A percentile compares a stretch with the other conserved stretches of the same genome.
Evolutionary conservation across 306 rosid species (phyloP).

Genomic region (Rosa lucieae): DNA sequence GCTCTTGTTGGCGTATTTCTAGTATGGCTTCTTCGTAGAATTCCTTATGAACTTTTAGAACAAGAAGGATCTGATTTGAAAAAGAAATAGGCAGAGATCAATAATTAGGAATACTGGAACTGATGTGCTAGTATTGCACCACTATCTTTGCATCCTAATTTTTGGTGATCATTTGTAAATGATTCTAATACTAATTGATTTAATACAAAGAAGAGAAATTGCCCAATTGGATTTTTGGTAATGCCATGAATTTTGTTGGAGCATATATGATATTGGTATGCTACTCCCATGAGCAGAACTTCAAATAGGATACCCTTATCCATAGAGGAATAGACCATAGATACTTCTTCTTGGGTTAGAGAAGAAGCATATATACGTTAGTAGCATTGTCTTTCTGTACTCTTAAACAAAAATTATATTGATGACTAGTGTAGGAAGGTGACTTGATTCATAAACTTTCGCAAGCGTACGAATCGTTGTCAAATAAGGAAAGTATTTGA

Average conservation of each 20-base stretch:
- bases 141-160: background rate
- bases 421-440: background rate
- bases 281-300: background rate
- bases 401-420: background rate
- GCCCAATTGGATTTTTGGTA: background rate
- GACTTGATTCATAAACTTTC: too few relatives aligned
- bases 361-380: background rate
- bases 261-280: background rate
- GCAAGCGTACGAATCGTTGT: too few relatives aligned
- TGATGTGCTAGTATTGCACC: slow-evolving; percentile 4
- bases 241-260: background rate
- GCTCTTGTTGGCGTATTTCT: slow-evolving; percentile 93
- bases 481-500: too few relatives aligned
- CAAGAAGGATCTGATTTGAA: slow-evolving; percentile 29
- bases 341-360: background rate
- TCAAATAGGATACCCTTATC: background rate
- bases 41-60: slow-evolving; percentile 64
- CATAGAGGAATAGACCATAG: too few relatives aligned
- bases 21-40: slow-evolving; percentile 83
- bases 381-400: background rate
- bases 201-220: background rate
- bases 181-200: background rate
- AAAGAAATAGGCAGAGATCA: slow-evolving; percentile 23
- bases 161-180: background rate
- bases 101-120: background rate